Conservation (phyloP, 768 basidiomycete species). For the Boletus rubropictus region DNA sequence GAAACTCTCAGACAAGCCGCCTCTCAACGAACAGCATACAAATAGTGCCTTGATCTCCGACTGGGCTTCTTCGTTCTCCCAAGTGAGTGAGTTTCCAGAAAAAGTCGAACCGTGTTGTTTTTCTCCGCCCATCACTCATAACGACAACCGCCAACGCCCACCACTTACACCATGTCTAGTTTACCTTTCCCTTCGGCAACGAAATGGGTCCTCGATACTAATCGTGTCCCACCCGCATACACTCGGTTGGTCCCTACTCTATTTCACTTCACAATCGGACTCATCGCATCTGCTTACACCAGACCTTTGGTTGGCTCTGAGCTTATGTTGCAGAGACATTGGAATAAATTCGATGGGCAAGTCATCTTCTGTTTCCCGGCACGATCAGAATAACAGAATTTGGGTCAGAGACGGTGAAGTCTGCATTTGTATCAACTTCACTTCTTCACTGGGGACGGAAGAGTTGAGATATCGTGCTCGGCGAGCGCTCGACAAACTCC, state of each 20-base stretch:
- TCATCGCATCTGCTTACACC: neutral
- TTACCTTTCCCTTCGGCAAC: neutral
- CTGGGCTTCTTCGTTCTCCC: no score
- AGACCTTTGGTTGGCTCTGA: conserved; percentile 18
- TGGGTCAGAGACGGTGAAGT: conserved; percentile 14
- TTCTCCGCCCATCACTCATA: no score
- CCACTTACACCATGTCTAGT: neutral
- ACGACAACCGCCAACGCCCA: no score
- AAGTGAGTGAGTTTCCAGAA: no score
- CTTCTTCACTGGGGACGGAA: conserved; percentile 4
- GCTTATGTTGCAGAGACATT: conserved; percentile 8
- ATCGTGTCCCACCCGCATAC: conserved; percentile 8
- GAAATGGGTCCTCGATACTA: conserved; percentile 8
- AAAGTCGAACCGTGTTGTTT: no score
- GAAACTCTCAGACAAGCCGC: no score
- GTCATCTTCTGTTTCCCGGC: conserved; percentile 3
- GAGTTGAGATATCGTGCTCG: conserved; percentile 9
- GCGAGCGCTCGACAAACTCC: conserved; percentile 16
- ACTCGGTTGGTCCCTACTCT: conserved; percentile 10
- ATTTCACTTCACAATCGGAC: neutral
- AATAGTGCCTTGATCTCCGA: no score
- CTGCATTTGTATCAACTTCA: conserved; percentile 16
- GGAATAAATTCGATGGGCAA: conserved; percentile 10
- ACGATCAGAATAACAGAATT: neutral
- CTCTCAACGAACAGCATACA: no score